Evolutionary conservation across 495 filamentous ascomycete species (phyloP).

Genomic region (Paragyromitra xinjiangensis): DNA sequence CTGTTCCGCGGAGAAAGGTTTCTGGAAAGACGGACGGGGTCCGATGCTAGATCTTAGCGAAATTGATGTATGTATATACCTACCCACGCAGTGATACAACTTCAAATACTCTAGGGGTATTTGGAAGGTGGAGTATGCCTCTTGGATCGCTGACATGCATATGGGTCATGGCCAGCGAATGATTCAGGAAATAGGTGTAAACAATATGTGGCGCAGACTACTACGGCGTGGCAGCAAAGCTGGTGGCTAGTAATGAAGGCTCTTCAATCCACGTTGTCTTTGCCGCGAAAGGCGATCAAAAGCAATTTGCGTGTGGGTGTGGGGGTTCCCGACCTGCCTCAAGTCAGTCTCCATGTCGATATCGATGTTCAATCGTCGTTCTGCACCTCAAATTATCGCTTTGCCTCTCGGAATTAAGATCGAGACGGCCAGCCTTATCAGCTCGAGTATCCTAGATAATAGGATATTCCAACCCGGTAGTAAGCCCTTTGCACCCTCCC

Average conservation of each 20-base stretch:
- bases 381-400: slow-evolving; percentile 1
- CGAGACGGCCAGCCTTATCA: slow-evolving; percentile 17
- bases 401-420: neutral
- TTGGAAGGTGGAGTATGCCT: neutral
- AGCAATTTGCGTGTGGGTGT: neutral
- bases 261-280: neutral
- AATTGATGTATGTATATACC: neutral
- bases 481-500: no score
- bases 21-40: slow-evolving; percentile 3
- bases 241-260: neutral
- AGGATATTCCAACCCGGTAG: no score
- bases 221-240: neutral
- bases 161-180: no score
- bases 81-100: neutral
- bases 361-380: slow-evolving; percentile 3
- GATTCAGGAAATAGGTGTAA: no score
- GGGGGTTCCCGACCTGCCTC: neutral
- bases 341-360: no score
- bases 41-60: neutral
- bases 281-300: slow-evolving; percentile 3
- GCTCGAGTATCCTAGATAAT: neutral
- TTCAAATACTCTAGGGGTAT: neutral
- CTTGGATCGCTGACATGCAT: no score
- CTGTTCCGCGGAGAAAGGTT: slow-evolving; percentile 36
- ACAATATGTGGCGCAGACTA: neutral